Conservation (phyloP, 305 asterid species). For the Fraxinus albicans region DNA sequence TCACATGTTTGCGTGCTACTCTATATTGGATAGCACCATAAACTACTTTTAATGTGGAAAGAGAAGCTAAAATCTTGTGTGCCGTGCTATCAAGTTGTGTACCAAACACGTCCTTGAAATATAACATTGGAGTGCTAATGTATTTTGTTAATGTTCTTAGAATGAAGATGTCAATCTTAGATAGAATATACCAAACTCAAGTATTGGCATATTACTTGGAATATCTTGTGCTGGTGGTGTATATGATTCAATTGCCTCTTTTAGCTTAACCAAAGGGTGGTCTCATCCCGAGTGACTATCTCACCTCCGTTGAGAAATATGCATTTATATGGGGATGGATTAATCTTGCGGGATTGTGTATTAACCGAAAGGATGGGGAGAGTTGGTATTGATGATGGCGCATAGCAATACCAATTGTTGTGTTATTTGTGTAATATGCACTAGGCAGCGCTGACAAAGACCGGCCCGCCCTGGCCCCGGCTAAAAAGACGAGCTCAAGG, state of each 20-base stretch:
- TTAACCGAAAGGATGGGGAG: background rate
- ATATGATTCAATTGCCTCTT: background rate
- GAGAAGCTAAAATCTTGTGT: background rate
- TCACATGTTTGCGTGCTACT: background rate
- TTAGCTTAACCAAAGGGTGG: background rate
- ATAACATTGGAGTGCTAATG: background rate
- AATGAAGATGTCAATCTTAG: background rate
- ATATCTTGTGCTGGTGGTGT: constrained; percentile 9
- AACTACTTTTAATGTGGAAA: background rate
- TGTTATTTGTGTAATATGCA: background rate
- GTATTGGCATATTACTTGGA: constrained; percentile 12
- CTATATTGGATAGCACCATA: background rate
- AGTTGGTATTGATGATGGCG: background rate
- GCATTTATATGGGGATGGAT: background rate
- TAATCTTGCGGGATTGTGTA: background rate
- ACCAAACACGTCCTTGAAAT: background rate
- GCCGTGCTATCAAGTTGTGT: background rate
- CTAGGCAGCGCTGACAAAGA: background rate
- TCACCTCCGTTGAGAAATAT: background rate
- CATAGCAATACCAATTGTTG: background rate
- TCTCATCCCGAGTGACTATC: background rate
- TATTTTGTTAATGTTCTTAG: background rate
- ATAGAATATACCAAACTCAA: background rate
- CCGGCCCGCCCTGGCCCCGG: background rate
- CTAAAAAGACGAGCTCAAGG: background rate